A percentile compares a stretch with the other conserved stretches of the same genome.
Conservation (phyloP, 2,329 filamentous ascomycete species). For the Hypoxylon sp. region DNA sequence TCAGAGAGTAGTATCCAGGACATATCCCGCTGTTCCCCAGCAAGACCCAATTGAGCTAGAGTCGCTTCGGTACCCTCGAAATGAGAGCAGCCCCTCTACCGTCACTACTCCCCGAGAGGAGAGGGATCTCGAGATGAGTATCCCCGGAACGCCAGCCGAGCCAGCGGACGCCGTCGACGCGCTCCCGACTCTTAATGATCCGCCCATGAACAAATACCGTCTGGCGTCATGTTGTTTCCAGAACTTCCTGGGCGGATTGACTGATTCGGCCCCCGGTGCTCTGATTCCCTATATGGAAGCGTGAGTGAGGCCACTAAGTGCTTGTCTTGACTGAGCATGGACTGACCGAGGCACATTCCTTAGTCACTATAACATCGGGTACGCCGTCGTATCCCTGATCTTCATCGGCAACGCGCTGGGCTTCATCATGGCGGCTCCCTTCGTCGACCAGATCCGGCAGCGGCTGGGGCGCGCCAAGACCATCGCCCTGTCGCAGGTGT, state of each 20-base stretch:
- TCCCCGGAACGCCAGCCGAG: conserved; percentile 39
- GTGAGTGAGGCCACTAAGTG: conserved; percentile 52
- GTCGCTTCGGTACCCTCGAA: conserved; percentile 25
- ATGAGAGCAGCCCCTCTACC: conserved; percentile 29
- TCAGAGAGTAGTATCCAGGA: conserved; percentile 57
- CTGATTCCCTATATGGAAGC: conserved; percentile 85
- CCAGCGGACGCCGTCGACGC: conserved; percentile 46
- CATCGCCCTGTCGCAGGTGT: conserved; percentile 70
- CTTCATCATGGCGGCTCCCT: conserved; percentile 80
- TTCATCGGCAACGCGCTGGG: conserved; percentile 84
- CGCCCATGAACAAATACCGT: conserved; percentile 79
- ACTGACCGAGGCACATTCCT: neutral
- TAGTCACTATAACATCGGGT: conserved; percentile 79
- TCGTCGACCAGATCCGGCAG: conserved; percentile 74
- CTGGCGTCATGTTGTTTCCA: conserved; percentile 75
- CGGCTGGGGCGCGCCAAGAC: conserved; percentile 76
- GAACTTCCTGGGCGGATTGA: conserved; percentile 79
- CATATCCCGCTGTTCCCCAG: conserved; percentile 58
- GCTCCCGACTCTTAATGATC: conserved; percentile 65
- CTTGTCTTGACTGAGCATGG: conserved; percentile 1
- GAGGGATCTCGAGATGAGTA: conserved; percentile 50
- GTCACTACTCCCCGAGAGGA: conserved; percentile 45
- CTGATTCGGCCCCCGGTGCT: conserved; percentile 82
- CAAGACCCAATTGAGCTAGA: conserved; percentile 47
- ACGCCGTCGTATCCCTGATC: conserved; percentile 84